These are phyloP conservation scores for Dactylis glomerata DNA, from an alignment of 176 grass and related monocot genomes.

Conservation along the genomic window DNA sequence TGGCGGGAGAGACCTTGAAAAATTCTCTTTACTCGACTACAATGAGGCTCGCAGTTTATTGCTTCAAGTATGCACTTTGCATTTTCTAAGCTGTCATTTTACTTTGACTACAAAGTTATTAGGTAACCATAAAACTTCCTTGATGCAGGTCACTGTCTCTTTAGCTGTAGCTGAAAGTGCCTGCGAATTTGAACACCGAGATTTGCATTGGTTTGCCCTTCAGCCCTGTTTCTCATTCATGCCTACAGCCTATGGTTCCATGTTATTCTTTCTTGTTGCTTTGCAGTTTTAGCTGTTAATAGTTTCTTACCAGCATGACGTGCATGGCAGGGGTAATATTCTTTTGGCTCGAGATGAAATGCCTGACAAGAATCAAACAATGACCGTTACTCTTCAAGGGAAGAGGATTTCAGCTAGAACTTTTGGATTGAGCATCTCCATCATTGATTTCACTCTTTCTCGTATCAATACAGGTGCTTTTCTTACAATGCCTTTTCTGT, in stretches of 20 bases:
- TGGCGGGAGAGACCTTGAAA: slow-evolving; percentile 91
- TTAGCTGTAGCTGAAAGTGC: slow-evolving; percentile 84
- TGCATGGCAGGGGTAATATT: slow-evolving; percentile 77
- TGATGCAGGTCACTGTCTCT: slow-evolving; percentile 64
- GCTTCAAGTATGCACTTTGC: slow-evolving; percentile 59
- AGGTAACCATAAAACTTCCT: background rate
- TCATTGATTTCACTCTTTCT: slow-evolving; percentile 98
- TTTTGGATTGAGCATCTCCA: slow-evolving; percentile 69
- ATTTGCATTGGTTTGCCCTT: slow-evolving; percentile 84
- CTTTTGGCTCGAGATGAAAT: slow-evolving; percentile 69
- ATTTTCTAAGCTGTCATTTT: slow-evolving; percentile 26
- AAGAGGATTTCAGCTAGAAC: slow-evolving; percentile 48
- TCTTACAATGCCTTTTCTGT: background rate
- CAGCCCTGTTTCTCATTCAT: slow-evolving; percentile 9
- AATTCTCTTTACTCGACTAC: slow-evolving; percentile 60
- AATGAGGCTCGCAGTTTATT: slow-evolving; percentile 76
- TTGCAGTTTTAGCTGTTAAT: slow-evolving; percentile 20
- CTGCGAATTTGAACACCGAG: slow-evolving; percentile 96
- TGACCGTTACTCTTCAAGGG: slow-evolving; percentile 57
- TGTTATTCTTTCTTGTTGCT: background rate
- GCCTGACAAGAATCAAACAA: slow-evolving; percentile 25
- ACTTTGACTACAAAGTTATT: background rate
- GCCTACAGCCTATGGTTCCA: background rate
- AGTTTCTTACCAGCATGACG: slow-evolving; percentile 23
- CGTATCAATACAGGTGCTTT: slow-evolving; percentile 82